Evolutionary conservation across 2,329 filamentous ascomycete species (phyloP).

Genomic region (Dendrostoma leiphaemia): DNA sequence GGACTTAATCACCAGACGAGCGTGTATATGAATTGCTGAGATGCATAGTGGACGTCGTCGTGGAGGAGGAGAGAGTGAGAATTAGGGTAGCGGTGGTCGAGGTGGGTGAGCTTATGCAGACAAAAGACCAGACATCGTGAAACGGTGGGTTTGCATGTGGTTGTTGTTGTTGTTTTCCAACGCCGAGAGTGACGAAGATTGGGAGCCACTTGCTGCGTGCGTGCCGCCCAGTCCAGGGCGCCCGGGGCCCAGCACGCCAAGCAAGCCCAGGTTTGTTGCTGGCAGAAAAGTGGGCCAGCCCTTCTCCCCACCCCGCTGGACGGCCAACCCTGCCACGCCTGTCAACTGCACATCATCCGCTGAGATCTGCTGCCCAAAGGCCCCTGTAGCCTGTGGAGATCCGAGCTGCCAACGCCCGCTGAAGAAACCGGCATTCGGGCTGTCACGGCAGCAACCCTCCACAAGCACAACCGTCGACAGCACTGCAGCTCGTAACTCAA

Average conservation of each 20-base stretch:
- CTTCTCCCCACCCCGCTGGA: neutral
- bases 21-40: neutral
- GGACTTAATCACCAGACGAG: neutral
- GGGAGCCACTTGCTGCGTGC: too few species aligned
- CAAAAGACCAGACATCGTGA: neutral
- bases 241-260: neutral
- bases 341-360: conserved; percentile 2
- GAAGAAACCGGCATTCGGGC: neutral
- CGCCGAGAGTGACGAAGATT: neutral
- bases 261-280: neutral
- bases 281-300: neutral
- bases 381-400: neutral
- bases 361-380: neutral
- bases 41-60: neutral
- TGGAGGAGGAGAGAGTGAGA: neutral
- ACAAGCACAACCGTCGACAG: neutral
- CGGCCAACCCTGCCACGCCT: too few species aligned
- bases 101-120: neutral
- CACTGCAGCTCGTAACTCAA: neutral
- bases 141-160: neutral
- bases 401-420: neutral
- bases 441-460: neutral
- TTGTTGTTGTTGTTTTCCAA: neutral
- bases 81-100: neutral
- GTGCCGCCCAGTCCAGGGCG: too few species aligned